Conservation (phyloP, 2,329 filamentous ascomycete genomes). For the Aspergillus novoparasiticus region DNA sequence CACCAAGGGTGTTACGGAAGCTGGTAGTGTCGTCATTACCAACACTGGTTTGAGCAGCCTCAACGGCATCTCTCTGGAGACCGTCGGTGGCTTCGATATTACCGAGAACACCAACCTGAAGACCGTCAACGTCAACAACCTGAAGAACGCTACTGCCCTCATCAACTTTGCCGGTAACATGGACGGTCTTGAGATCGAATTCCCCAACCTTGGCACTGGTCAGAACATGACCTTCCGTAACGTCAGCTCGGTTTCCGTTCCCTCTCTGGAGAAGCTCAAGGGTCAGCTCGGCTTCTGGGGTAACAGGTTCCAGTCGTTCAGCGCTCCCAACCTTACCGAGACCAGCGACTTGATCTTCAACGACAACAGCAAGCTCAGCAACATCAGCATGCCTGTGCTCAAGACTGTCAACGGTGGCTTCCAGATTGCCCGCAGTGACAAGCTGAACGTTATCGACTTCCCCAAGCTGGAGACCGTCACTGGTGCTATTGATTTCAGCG, state of each 20-base stretch:
- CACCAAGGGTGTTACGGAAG: slow-evolving; percentile 66
- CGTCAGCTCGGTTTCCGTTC: slow-evolving; percentile 72
- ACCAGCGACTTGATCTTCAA: slow-evolving; percentile 59
- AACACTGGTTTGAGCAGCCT: slow-evolving; percentile 84
- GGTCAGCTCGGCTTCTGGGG: slow-evolving; percentile 82
- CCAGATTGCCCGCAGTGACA: slow-evolving; percentile 87
- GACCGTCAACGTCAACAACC: slow-evolving; percentile 70
- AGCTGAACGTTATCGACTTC: slow-evolving; percentile 68
- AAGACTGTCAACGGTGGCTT: slow-evolving; percentile 74
- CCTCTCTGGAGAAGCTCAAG: slow-evolving; percentile 72
- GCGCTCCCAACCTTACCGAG: slow-evolving; percentile 50
- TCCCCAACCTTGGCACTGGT: slow-evolving; percentile 78
- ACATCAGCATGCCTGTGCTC: slow-evolving; percentile 75
- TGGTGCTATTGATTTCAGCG: slow-evolving; percentile 82
- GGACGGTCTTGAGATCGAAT: slow-evolving; percentile 67
- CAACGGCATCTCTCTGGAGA: slow-evolving; percentile 75
- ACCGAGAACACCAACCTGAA: slow-evolving; percentile 87
- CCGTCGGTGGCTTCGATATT: slow-evolving; percentile 74
- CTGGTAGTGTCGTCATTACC: slow-evolving; percentile 70
- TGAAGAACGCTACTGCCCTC: slow-evolving; percentile 71
- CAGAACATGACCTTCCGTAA: slow-evolving; percentile 82
- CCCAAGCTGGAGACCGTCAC: slow-evolving; percentile 67
- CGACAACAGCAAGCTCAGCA: slow-evolving; percentile 61
- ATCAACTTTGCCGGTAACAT: slow-evolving; percentile 82
- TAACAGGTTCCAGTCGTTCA: slow-evolving; percentile 58